Conservation (phyloP, 225 moss, liverwort and hornwort species). For the Sphagnum contortum region DNA sequence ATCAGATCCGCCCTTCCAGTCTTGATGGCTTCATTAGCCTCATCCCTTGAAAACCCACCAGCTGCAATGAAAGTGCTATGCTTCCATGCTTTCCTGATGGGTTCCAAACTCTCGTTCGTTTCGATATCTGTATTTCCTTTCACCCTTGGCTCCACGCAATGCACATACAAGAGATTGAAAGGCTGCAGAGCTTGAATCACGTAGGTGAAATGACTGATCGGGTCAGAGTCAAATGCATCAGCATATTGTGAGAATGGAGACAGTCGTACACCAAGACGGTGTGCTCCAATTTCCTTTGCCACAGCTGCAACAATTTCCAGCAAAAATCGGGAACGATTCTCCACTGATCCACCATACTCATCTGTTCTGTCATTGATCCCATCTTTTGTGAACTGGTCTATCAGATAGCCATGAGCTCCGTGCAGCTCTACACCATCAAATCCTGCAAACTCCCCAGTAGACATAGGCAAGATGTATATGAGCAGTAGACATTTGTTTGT, state of each 20-base stretch:
- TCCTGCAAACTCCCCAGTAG: no score
- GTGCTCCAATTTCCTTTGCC: constrained; percentile 13
- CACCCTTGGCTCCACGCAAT: no score
- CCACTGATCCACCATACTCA: constrained; percentile 35
- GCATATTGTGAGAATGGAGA: constrained; percentile 7
- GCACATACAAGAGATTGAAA: no score
- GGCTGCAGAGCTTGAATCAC: no score
- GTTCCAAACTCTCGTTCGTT: no score
- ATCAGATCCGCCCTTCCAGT: constrained; percentile 8
- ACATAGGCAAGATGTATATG: no score
- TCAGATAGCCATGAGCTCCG: constrained; percentile 23
- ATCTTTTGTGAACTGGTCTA: constrained; percentile 52
- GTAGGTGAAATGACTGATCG: no score
- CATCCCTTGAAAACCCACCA: no score
- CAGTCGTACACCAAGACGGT: constrained; percentile 22
- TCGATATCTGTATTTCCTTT: no score
- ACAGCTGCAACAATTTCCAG: constrained; percentile 27
- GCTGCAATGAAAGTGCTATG: no score
- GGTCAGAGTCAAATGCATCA: constrained; percentile 4
- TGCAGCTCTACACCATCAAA: constrained; percentile 30
- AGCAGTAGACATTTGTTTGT: no score
- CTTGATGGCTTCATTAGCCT: constrained; percentile 3
- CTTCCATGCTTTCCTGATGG: no score
- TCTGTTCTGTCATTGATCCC: constrained; percentile 49
- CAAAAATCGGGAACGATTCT: constrained; percentile 38